phyloP scores from a whole-genome alignment of 495 filamentous ascomycete species.

The Ramalina intermedia region DNA sequence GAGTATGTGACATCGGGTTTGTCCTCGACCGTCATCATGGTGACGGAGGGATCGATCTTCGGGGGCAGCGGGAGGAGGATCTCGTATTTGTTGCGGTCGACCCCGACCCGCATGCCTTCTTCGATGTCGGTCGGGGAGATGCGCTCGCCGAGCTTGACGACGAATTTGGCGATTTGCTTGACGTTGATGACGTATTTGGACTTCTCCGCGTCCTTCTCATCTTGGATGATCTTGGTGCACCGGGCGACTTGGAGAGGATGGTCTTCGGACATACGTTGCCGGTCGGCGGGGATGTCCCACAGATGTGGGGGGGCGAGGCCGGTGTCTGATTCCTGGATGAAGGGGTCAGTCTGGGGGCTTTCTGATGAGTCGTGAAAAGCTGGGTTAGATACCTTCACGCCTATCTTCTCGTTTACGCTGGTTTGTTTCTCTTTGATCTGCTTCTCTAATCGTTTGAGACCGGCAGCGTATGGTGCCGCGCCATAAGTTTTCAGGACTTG shows the following conservation, averaged over 20 bases:
- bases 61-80: conserved; percentile 93
- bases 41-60: conserved; percentile 97
- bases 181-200: conserved; percentile 99
- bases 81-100: conserved; percentile 98
- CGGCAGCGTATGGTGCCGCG: conserved; percentile 83
- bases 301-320: conserved; percentile 95
- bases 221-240: conserved; percentile 97
- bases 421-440: conserved; percentile 96
- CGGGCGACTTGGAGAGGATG: conserved; percentile 94
- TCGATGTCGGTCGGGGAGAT: conserved; percentile 98
- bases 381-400: conserved; percentile 16
- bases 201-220: conserved; percentile 93
- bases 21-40: conserved; percentile 99
- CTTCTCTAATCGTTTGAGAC: conserved; percentile 89
- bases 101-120: conserved; percentile 95
- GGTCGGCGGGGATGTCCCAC: conserved; percentile 95
- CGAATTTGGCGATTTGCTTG: conserved; percentile 99
- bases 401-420: conserved; percentile 97
- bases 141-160: conserved; percentile 93
- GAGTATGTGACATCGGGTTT: conserved; percentile 99
- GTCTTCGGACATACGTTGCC: conserved; percentile 96
- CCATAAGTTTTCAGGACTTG: conserved; percentile 99
- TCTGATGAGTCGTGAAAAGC: conserved; percentile 8
- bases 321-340: conserved; percentile 80
- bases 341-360: conserved; percentile 15